Base-by-base conservation (phyloP, 768 basidiomycete genomes). In the Termitomyces sp. region DNA sequence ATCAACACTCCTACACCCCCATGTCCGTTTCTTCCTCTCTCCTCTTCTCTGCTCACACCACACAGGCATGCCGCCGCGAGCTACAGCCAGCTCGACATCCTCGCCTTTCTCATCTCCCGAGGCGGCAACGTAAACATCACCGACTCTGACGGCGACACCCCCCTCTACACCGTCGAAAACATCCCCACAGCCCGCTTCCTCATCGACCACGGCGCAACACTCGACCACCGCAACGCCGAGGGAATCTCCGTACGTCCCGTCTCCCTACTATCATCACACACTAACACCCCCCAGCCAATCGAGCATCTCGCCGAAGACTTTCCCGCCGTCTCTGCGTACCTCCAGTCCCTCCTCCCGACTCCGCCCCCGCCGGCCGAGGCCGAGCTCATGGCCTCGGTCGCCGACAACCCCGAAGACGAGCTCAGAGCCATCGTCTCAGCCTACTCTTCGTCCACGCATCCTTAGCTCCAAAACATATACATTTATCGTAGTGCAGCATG, bases 51-150 rank as follows among this genome's bases (percentile, higher is more conserved):
- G 45, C 59, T 42, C 20, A 22, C 22, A 6, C 20, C 7, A 22
- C 10, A 5, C 53, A 91, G 89, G 86, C 94, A 97, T 70, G 94
- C 94, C 16, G 94, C 94, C 13, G 94, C 94, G 1, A 96, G 94
- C 1, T 97, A 96, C 64, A 91, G 85, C 16, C 94, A 94, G 29
- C 66, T 89, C 9, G 71, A 86, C 44, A 68, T 94, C 39, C 73
- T 97, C 32, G 77, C 84, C 13, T 96, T 92, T 71, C 83, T 97
- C 53, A 74, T 94, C 53, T 81, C 84, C 13, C 77, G 76, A 86
- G 94, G 94, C 15, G 94, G 94, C 48, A 81, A 95, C 66, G 89
- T 94, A 54, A 94, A 97, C 65, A 69, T 94, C 57, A 80, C 83
- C 1, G 94, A 97, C 66, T 77, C 76, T 50, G 94, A 97, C 64